These are phyloP conservation scores for Cladosporium sp. DNA, from an alignment of 2,329 filamentous ascomycete genomes.

Conservation along the genomic window DNA sequence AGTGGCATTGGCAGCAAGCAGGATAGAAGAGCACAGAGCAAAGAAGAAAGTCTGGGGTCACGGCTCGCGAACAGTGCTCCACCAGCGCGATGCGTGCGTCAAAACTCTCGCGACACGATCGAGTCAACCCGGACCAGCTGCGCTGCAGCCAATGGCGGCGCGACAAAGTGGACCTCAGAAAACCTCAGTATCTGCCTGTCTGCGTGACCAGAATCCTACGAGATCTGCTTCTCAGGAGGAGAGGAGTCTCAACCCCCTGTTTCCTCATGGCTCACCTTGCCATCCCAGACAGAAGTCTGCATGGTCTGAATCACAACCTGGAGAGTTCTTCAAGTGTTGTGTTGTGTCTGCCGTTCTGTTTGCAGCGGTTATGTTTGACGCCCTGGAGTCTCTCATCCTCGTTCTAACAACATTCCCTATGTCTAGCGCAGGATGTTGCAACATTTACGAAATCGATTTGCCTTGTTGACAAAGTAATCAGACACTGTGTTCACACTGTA, in stretches of 20 bases:
- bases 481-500: slow-evolving; percentile 8
- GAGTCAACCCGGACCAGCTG: background rate
- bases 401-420: background rate
- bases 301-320: slow-evolving; percentile 7
- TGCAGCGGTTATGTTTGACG: background rate
- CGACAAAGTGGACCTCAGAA: slow-evolving; percentile 3
- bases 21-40: background rate
- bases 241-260: background rate
- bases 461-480: slow-evolving; percentile 5
- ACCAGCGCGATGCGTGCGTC: background rate
- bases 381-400: background rate
- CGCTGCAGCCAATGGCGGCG: background rate
- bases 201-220: background rate
- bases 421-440: background rate
- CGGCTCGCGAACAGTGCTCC: background rate
- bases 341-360: background rate
- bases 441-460: background rate
- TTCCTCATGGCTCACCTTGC: slow-evolving; percentile 6
- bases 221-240: slow-evolving; percentile 5
- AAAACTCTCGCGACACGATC: background rate
- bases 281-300: slow-evolving; percentile 8
- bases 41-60: slow-evolving; percentile 1
- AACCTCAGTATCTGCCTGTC: background rate
- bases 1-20: background rate
- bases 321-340: slow-evolving; percentile 11